These are phyloP conservation scores for Melastoma malabathricum DNA, from an alignment of 345 rosid genomes.

Conservation along the genomic window DNA sequence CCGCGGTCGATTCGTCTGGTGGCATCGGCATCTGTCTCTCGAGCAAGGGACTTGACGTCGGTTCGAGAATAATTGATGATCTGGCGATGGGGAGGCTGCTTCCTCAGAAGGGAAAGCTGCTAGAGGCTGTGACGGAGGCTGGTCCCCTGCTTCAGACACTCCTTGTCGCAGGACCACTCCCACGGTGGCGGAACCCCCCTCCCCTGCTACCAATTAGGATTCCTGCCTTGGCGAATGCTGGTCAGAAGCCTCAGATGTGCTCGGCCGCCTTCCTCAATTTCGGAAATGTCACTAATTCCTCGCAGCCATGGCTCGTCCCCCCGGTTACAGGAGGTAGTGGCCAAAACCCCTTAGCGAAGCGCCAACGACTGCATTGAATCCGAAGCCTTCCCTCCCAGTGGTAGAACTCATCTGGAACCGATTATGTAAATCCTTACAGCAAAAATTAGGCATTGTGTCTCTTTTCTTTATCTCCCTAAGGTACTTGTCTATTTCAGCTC, in stretches of 20 bases:
- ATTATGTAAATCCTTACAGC: no score
- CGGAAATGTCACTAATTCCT: no score
- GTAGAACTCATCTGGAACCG: no score
- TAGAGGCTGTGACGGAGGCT: slow-evolving; percentile 54
- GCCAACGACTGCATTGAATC: no score
- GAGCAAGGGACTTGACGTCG: slow-evolving; percentile 24
- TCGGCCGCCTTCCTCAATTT: slow-evolving; percentile 2
- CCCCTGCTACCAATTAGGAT: slow-evolving; percentile 45
- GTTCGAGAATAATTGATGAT: slow-evolving; percentile 28
- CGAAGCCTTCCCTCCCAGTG: no score
- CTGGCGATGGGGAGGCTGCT: slow-evolving; percentile 38
- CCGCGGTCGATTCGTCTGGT: slow-evolving; percentile 23
- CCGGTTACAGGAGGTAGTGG: no score
- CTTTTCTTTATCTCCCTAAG: no score
- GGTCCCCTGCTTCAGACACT: slow-evolving; percentile 77
- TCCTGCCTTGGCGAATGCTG: slow-evolving; percentile 18
- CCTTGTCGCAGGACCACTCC: slow-evolving; percentile 83
- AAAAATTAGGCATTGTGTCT: no score
- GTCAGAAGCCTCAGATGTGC: slow-evolving; percentile 9
- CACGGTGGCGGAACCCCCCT: slow-evolving; percentile 95
- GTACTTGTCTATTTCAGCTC: no score
- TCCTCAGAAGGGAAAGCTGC: slow-evolving; percentile 62
- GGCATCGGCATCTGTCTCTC: slow-evolving; percentile 10
- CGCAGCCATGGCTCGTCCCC: no score
- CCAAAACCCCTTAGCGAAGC: no score